Conservation (phyloP, 768 basidiomycete species). For the Suillus occidentalis region DNA sequence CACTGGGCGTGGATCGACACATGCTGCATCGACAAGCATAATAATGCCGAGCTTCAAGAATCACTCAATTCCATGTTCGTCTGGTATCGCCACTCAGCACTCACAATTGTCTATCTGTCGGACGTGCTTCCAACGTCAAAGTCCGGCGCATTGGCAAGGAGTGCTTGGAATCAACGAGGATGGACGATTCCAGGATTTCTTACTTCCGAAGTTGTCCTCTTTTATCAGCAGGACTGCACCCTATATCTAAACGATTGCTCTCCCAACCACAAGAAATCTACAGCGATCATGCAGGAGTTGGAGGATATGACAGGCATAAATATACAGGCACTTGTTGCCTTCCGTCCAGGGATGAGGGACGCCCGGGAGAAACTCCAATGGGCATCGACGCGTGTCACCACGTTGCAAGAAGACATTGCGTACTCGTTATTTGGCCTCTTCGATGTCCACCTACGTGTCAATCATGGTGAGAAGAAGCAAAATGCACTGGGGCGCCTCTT, state of each 20-base stretch:
- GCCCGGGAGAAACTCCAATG: too few species aligned
- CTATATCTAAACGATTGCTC: not conserved
- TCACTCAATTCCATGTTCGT: too few species aligned
- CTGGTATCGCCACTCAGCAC: too few species aligned
- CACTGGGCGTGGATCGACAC: too few species aligned
- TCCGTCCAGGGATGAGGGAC: too few species aligned
- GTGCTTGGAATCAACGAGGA: not conserved
- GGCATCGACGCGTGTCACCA: too few species aligned
- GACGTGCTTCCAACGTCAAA: not conserved
- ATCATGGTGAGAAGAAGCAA: slow-evolving; percentile 14
- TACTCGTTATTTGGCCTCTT: not conserved
- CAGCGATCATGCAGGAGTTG: not conserved
- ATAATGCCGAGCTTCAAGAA: too few species aligned
- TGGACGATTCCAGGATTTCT: not conserved
- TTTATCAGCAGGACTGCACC: not conserved
- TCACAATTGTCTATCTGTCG: too few species aligned
- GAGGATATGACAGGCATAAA: not conserved
- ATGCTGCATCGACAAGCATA: too few species aligned
- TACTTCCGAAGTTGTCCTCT: not conserved
- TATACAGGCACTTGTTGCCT: not conserved
- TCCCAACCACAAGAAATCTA: not conserved
- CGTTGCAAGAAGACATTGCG: too few species aligned
- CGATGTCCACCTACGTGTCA: slow-evolving; percentile 10
- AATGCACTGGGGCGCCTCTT: slow-evolving; percentile 3
- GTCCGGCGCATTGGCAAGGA: not conserved